Evolutionary conservation across 169 alveolate species (phyloP).

Genomic region (Hammondia hammondi): DNA sequence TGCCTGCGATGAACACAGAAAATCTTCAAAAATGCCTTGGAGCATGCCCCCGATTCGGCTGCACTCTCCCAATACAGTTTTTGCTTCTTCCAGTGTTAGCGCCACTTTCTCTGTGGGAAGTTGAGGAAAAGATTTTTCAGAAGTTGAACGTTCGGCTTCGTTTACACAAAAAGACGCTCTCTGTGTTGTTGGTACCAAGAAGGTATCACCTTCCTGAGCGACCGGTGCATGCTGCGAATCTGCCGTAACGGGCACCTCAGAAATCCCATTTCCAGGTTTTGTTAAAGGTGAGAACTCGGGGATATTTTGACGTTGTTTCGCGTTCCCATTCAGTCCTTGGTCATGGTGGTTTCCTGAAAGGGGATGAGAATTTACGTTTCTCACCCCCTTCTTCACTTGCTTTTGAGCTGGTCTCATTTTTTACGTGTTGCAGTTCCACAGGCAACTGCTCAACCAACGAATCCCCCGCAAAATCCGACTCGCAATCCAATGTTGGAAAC

Average conservation of each 20-base stretch:
- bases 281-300: background rate
- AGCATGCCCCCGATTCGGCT: background rate
- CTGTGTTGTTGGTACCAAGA: too few species aligned
- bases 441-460: too few species aligned
- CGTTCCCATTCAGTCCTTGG: background rate
- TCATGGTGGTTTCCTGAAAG: background rate
- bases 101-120: background rate
- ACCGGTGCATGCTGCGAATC: background rate
- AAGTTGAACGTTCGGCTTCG: background rate
- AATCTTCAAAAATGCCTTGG: background rate
- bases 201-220: background rate
- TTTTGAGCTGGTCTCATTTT: background rate
- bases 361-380: background rate
- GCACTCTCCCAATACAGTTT: background rate
- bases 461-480: too few species aligned
- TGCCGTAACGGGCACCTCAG: background rate
- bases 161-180: too few species aligned
- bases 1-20: background rate
- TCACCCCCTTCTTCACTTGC: background rate
- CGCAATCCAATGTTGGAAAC: too few species aligned
- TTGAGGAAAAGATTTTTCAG: background rate
- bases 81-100: background rate
- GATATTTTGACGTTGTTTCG: background rate
- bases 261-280: background rate
- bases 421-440: too few species aligned